Base-by-base conservation (phyloP, 2,329 filamentous ascomycete genomes). In the Lasiodiplodia hormozganensis region DNA sequence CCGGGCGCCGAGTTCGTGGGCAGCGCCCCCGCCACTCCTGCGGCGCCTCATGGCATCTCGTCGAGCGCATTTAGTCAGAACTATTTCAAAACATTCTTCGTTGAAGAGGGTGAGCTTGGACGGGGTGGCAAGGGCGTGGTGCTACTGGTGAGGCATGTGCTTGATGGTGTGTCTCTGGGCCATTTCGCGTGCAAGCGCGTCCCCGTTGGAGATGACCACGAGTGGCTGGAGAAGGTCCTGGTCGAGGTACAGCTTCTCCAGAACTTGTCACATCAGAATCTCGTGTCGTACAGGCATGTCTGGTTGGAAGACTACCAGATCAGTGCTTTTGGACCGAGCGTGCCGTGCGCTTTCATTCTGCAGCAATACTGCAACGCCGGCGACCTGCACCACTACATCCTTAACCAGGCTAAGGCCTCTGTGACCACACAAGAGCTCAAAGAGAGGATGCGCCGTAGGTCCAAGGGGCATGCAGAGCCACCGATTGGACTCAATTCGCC, bases 281-380 rank as follows among this genome's bases (percentile, higher is more conserved):
- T 99, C 10, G 96, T 99, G 0, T 97, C 94, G 0, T 99, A 99
- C 78, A 91, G 95, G 7, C 96, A 98, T 80, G 96, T 97, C 38
- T 99, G 96, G 96, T 86, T 99, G 18, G 95, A 99, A 78, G 92
- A 97, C 77, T 90, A 91, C 65, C 88, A 91, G 72, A 88, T 97
- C 65, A 95, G 88, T 71, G 90, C 74, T 7, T 99, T 99, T 77
- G 92, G 94, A 0, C 96, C 96, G 0, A 93, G 89, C 67, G 94
- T 99, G 0, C 94, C 94, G 12, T 98, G 95, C 75, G 94, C 95
- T 4, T 99, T 97, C 77, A 99, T 99, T 68, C 85, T 99, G 8
- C 96, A 99, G 77, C 94, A 99, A 76, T 99, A 97, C 75, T 99
- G 96, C 82, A 98, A 99, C 77, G 87, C 90, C 1, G 96, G 96